Evolutionary conservation across 1,284 basidiomycete genomes (phyloP).

Genomic region (Gymnopus androsaceus): DNA sequence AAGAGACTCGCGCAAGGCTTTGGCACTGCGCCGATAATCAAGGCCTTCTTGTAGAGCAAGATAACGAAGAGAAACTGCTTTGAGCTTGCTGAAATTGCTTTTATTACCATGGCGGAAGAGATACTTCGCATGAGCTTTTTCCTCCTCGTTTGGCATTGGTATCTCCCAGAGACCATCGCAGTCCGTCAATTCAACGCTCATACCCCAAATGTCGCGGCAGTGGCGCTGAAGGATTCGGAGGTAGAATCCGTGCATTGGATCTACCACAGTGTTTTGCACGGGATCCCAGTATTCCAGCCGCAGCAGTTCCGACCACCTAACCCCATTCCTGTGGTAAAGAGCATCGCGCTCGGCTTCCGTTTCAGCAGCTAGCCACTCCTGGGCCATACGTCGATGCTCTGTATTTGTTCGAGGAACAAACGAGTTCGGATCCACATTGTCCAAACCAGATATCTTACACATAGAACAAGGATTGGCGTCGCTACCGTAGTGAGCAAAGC

Average conservation of each 20-base stretch:
- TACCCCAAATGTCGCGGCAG: constrained; percentile 20
- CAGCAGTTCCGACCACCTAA: constrained; percentile 38
- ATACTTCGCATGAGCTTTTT: neutral
- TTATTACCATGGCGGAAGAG: neutral
- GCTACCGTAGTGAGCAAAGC: constrained; percentile 28
- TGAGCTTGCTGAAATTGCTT: neutral
- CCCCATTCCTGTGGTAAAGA: constrained; percentile 23
- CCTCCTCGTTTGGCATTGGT: neutral
- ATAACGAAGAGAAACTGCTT: neutral
- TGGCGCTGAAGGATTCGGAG: constrained; percentile 19
- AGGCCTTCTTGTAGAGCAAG: constrained; percentile 1
- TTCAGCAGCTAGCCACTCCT: constrained; percentile 25
- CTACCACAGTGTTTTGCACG: neutral
- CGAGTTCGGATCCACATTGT: constrained; percentile 24
- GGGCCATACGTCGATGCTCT: constrained; percentile 25
- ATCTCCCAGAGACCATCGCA: constrained; percentile 20
- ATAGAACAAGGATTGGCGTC: constrained; percentile 33
- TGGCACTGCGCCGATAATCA: constrained; percentile 5
- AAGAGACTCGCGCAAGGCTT: neutral
- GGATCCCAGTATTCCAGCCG: constrained; percentile 40
- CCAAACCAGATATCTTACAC: constrained; percentile 32
- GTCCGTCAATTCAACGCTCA: constrained; percentile 24
- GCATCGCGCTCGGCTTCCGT: constrained; percentile 17
- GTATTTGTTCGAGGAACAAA: constrained; percentile 11
- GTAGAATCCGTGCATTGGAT: constrained; percentile 12